These are phyloP conservation scores for Conticribra guillardii DNA, from an alignment of 108 stramenopile species.

Conservation along the genomic window DNA sequence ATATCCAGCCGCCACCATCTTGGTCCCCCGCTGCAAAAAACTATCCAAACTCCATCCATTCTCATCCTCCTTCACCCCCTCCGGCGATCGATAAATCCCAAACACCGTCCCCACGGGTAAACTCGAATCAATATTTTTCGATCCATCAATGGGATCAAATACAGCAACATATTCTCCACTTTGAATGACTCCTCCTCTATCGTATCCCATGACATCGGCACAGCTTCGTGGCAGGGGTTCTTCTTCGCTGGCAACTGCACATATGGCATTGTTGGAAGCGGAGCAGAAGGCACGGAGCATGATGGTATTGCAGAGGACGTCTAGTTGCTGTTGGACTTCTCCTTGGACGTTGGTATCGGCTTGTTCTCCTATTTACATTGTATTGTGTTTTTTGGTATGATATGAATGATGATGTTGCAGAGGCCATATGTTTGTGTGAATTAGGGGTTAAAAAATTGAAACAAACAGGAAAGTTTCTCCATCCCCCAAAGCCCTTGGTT, in stretches of 20 bases:
- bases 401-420: too few species aligned
- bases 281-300: constrained; percentile 88
- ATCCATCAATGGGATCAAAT: constrained; percentile 97
- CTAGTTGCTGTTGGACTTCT: constrained; percentile 89
- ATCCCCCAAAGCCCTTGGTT: too few species aligned
- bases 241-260: constrained; percentile 86
- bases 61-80: constrained; percentile 44
- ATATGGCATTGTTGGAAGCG: constrained; percentile 57
- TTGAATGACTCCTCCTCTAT: not conserved
- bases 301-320: constrained; percentile 88
- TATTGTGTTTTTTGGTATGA: too few species aligned
- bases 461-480: too few species aligned
- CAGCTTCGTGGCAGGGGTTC: constrained; percentile 77
- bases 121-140: constrained; percentile 96
- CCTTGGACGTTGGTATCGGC: constrained; percentile 85
- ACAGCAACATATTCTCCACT: constrained; percentile 94
- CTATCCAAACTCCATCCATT: constrained; percentile 52
- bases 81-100: constrained; percentile 86
- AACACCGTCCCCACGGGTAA: constrained; percentile 98
- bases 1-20: constrained; percentile 94
- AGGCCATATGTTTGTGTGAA: too few species aligned
- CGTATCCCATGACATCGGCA: constrained; percentile 80
- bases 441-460: too few species aligned
- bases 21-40: constrained; percentile 89
- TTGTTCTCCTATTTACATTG: constrained; percentile 40